Base-by-base conservation (phyloP, 2,329 filamentous ascomycete genomes). In the Colletotrichum phormii region DNA sequence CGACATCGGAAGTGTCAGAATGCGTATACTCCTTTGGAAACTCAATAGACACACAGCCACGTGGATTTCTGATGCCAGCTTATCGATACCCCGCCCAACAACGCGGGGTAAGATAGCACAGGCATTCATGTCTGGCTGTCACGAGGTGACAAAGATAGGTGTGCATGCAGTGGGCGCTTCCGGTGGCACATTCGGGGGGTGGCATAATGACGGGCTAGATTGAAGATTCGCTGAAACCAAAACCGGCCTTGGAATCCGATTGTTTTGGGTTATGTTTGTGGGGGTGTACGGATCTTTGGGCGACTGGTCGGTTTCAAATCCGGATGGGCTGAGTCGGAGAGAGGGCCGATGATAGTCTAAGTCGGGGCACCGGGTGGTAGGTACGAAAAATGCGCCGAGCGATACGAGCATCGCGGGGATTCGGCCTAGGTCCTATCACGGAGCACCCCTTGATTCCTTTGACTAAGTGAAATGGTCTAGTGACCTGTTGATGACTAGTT, bases 51-150 rank as follows among this genome's bases (percentile, higher is more conserved):
- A 69, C 60, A 12, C 37, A 42, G 22, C 33, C 33, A 49, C 46
- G 55, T 24, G 51, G 33, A 54, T 61, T 61, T n/a, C 35, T 29
- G 55, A 24, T 46, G 54, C 62, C 62, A 71, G 62, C 67, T 71
- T 71, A 71, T 71, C 67, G 67, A 71, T 71, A 71, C 67, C 67
- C 67, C 62, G 46, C 62, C n/a, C 55, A 51, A 42, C 13, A 60
- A 60, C 62, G 67, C 67, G 62, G 62, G 67, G 67, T 60, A 61
- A 61, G 62, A 71, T 60, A 60, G 46, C 42, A 42, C 51, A 37
- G 31, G 42, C 54, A 37, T 71, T 29, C 22, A 42, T 42, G 6
- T 42, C 37, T 42, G 37, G 31, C 15, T 66, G 59, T 66, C 67
- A 58, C 55, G 55, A 58, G 55, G 18, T 58, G 55, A 61, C 62